These are phyloP conservation scores for Thalassiosira mediterranea DNA, from an alignment of 352 stramenopile genomes.

Conservation along the genomic window DNA sequence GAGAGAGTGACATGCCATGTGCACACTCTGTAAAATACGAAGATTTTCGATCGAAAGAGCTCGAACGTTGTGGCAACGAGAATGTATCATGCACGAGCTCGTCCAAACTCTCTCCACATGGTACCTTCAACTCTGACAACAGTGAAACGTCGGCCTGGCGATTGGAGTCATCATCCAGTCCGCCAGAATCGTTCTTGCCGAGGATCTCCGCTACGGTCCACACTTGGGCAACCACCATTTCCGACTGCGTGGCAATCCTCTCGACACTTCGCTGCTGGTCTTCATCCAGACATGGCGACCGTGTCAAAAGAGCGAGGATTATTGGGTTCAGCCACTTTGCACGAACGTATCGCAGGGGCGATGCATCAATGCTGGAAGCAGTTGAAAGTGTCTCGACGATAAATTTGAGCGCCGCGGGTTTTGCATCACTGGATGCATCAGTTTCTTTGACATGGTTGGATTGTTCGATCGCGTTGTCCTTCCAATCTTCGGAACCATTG, in stretches of 20 bases:
- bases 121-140: constrained; percentile 47
- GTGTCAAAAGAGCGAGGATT: constrained; percentile 40
- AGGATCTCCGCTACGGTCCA: constrained; percentile 41
- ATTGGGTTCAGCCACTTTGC: constrained; percentile 43
- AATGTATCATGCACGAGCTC: constrained; percentile 42
- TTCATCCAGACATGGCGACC: constrained; percentile 36
- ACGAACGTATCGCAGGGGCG: constrained; percentile 32
- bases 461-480: constrained; percentile 9
- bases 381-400: constrained; percentile 7
- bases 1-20: constrained; percentile 35
- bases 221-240: constrained; percentile 43
- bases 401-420: constrained; percentile 28
- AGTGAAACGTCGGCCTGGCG: constrained; percentile 24
- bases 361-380: background rate
- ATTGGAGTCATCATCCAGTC: background rate
- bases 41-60: too few species aligned
- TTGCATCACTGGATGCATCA: too few species aligned
- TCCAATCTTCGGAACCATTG: constrained; percentile 3
- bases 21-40: background rate
- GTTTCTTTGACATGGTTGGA: too few species aligned
- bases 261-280: constrained; percentile 1
- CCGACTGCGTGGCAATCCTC: constrained; percentile 11
- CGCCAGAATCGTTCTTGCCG: too few species aligned
- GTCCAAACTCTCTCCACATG: constrained; percentile 29
- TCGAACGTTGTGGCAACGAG: constrained; percentile 7